Percentiles rank a stretch among this genome's conserved stretches.
Evolutionary conservation across 2,329 filamentous ascomycete species (phyloP).

Genomic region (Cercospora sojina): DNA sequence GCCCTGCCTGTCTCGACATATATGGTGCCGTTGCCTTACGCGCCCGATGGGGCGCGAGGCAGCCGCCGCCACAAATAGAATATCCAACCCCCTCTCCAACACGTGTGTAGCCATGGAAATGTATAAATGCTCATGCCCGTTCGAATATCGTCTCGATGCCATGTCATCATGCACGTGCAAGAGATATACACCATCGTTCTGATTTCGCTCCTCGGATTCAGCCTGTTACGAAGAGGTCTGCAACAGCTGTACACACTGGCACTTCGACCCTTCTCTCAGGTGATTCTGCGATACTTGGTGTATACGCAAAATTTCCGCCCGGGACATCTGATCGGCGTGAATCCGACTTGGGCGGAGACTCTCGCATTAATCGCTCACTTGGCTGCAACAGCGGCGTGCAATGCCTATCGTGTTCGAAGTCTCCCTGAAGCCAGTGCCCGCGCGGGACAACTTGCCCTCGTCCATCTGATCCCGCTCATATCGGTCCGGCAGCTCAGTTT

Average conservation of each 20-base stretch:
- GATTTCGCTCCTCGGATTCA: neutral
- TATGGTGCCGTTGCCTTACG: neutral
- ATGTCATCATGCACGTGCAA: neutral
- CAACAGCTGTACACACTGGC: neutral
- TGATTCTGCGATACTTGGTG: constrained; percentile 1
- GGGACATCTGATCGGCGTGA: neutral
- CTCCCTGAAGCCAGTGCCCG: neutral
- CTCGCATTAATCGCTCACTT: neutral
- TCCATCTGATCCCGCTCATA: neutral
- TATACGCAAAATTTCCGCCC: neutral
- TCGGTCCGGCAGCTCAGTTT: constrained; percentile 2
- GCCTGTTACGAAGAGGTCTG: neutral
- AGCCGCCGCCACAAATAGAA: neutral
- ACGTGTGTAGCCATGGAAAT: neutral
- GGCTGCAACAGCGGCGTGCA: neutral
- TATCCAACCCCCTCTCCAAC: neutral
- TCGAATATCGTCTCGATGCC: neutral
- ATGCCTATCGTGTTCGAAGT: neutral
- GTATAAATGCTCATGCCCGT: neutral
- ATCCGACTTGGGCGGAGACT: neutral
- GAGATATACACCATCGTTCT: neutral
- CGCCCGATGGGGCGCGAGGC: neutral
- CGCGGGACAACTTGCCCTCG: neutral
- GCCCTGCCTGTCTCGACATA: neutral
- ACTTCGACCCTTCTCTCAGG: neutral